Percentiles rank a stretch among this genome's conserved stretches.
Conservation (phyloP, 2,329 filamentous ascomycete species). For the Aulographum hederae region DNA sequence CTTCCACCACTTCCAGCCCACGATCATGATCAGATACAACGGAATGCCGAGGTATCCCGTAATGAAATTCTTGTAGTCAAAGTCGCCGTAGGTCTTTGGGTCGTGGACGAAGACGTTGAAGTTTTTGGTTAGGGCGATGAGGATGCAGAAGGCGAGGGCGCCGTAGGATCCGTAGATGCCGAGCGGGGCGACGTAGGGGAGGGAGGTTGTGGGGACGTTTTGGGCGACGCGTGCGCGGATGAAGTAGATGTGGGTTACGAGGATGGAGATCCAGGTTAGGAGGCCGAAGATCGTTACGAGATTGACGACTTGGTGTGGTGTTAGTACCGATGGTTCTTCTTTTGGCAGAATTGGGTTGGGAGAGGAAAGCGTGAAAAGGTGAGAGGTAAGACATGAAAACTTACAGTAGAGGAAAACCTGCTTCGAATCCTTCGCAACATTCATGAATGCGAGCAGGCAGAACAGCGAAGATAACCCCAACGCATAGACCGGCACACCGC, state of each 20-base stretch:
- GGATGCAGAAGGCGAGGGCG: constrained; percentile 49
- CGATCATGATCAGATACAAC: constrained; percentile 50
- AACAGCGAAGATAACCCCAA: constrained; percentile 43
- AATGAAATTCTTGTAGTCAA: constrained; percentile 60
- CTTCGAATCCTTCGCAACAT: constrained; percentile 21
- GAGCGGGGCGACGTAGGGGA: constrained; percentile 48
- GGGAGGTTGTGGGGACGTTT: constrained; percentile 21
- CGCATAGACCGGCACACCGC: constrained; percentile 52
- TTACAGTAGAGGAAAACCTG: constrained; percentile 28
- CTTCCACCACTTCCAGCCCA: constrained; percentile 44
- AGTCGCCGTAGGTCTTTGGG: constrained; percentile 25
- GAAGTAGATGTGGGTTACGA: constrained; percentile 30
- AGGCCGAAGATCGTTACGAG: constrained; percentile 17
- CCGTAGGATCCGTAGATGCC: constrained; percentile 51
- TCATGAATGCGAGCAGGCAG: constrained; percentile 46
- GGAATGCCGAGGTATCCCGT: constrained; percentile 64
- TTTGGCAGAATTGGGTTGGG: too few relatives aligned
- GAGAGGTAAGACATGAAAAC: constrained; percentile 28
- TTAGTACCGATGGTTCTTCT: too few relatives aligned
- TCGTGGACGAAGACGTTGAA: constrained; percentile 45
- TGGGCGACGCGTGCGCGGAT: constrained; percentile 26
- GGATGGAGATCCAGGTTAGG: constrained; percentile 30
- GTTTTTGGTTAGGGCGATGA: constrained; percentile 60
- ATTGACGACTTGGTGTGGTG: too few relatives aligned
- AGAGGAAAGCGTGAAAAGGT: not conserved